phyloP scores from a whole-genome alignment of 169 alveolate genomes.

The Cystoisospora suis region DNA sequence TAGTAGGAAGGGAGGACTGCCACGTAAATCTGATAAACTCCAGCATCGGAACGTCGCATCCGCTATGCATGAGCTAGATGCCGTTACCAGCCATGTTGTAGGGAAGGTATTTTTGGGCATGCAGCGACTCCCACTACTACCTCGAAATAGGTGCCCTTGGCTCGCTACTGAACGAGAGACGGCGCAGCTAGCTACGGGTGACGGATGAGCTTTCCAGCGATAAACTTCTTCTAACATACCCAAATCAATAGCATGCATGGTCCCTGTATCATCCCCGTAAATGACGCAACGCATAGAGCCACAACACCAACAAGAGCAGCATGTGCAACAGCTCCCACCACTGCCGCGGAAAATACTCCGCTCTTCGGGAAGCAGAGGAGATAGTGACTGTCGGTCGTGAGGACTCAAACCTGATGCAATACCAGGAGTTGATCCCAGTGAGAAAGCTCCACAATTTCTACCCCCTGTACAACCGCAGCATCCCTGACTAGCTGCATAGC shows the following conservation, averaged over 20 bases:
- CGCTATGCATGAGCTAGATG: not conserved
- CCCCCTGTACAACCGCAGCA: constrained; percentile 27
- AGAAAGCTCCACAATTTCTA: not conserved
- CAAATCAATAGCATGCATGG: constrained; percentile 58
- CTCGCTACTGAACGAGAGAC: constrained; percentile 8
- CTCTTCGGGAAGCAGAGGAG: no score
- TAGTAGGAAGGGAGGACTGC: constrained; percentile 3
- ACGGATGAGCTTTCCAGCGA: constrained; percentile 57
- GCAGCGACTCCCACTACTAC: not conserved
- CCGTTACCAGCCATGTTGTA: not conserved
- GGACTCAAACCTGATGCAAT: no score
- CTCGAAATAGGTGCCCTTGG: not conserved
- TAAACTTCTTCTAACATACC: constrained; percentile 36
- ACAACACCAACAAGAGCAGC: constrained; percentile 53
- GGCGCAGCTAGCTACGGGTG: not conserved
- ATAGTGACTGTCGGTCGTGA: no score
- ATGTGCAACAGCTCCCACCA: constrained; percentile 51
- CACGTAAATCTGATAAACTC: not conserved
- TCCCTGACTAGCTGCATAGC: constrained; percentile 54
- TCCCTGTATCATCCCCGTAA: constrained; percentile 60
- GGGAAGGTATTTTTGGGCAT: not conserved
- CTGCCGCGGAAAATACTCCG: not conserved
- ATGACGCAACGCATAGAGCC: constrained; percentile 59
- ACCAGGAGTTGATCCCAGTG: not conserved
- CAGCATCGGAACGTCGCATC: constrained; percentile 41